These are phyloP conservation scores for Rhodotorula sp. DNA, from an alignment of 1,284 basidiomycete genomes.

Conservation along the genomic window DNA sequence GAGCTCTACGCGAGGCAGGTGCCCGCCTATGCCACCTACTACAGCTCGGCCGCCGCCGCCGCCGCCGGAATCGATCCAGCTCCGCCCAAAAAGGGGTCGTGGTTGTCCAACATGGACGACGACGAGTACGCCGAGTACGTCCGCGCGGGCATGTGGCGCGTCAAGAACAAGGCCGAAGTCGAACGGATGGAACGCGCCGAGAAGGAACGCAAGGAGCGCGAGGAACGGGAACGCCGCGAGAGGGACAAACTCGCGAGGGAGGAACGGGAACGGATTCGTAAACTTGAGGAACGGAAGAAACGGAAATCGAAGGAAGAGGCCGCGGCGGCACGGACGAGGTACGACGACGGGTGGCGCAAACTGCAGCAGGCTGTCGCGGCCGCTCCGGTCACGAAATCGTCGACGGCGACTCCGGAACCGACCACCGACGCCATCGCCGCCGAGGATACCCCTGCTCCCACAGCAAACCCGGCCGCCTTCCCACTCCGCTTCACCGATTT, in stretches of 20 bases:
- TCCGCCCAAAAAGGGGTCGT: neutral
- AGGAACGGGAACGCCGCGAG: conserved; percentile 25
- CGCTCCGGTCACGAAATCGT: neutral
- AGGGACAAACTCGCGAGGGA: conserved; percentile 57
- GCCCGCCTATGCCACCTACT: conserved; percentile 21
- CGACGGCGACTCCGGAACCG: neutral
- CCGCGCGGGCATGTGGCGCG: conserved; percentile 73
- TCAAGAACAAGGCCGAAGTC: conserved; percentile 55
- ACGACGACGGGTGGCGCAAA: conserved; percentile 29
- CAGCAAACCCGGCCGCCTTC: neutral
- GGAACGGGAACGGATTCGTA: conserved; percentile 58
- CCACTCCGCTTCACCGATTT: conserved; percentile 35
- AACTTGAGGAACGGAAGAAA: conserved; percentile 53
- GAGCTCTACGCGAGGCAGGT: conserved; percentile 15
- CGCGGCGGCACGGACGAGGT: conserved; percentile 12
- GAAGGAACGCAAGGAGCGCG: conserved; percentile 7
- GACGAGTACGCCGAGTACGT: conserved; percentile 80
- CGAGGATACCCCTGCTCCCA: neutral
- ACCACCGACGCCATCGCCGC: neutral
- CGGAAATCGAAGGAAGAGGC: conserved; percentile 17
- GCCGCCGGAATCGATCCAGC: conserved; percentile 18
- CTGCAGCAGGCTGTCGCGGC: conserved; percentile 25
- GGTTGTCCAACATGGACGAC: conserved; percentile 63
- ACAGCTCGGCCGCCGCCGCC: conserved; percentile 23
- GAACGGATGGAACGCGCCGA: conserved; percentile 55